Percentiles rank a stretch among this genome's conserved stretches.
phyloP scores from a whole-genome alignment of 2,329 filamentous ascomycete species.

The Dryadomyces quercivorus region DNA sequence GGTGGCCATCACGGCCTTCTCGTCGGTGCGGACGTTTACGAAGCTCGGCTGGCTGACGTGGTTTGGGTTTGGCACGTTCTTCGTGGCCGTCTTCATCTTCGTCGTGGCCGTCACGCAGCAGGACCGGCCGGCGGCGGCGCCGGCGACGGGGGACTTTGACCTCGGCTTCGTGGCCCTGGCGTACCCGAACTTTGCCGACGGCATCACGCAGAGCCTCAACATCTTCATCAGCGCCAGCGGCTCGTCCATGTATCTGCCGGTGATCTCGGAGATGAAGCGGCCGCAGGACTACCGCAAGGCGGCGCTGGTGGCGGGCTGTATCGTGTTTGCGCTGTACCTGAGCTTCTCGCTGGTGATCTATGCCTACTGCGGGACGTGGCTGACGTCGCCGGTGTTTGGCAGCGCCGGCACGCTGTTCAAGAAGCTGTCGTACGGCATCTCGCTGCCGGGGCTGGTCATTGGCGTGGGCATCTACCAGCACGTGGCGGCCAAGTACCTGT shows the following conservation, averaged over 20 bases:
- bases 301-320: conserved; percentile 33
- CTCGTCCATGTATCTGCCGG: conserved; percentile 27
- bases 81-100: conserved; percentile 43
- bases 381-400: conserved; percentile 39
- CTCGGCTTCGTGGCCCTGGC: conserved; percentile 33
- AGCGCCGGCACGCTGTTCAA: conserved; percentile 47
- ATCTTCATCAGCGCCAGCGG: conserved; percentile 33
- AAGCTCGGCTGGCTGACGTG: conserved; percentile 36
- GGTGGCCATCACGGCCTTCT: conserved; percentile 31
- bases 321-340: conserved; percentile 37
- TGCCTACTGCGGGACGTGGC: conserved; percentile 48
- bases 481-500: conserved; percentile 18
- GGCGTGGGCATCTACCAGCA: conserved; percentile 19
- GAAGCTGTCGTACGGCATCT: conserved; percentile 49
- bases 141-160: conserved; percentile 25
- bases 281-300: conserved; percentile 48
- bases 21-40: conserved; percentile 30
- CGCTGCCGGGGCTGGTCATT: conserved; percentile 40
- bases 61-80: conserved; percentile 42
- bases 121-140: conserved; percentile 23
- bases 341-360: conserved; percentile 41
- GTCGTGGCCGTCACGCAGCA: conserved; percentile 29
- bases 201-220: conserved; percentile 47
- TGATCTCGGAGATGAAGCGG: conserved; percentile 52
- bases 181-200: conserved; percentile 40